Evolutionary conservation across 768 basidiomycete genomes (phyloP), one percentile per base, ranked within the genome.

Genomic region (Lactarius sanguifluus): DNA sequence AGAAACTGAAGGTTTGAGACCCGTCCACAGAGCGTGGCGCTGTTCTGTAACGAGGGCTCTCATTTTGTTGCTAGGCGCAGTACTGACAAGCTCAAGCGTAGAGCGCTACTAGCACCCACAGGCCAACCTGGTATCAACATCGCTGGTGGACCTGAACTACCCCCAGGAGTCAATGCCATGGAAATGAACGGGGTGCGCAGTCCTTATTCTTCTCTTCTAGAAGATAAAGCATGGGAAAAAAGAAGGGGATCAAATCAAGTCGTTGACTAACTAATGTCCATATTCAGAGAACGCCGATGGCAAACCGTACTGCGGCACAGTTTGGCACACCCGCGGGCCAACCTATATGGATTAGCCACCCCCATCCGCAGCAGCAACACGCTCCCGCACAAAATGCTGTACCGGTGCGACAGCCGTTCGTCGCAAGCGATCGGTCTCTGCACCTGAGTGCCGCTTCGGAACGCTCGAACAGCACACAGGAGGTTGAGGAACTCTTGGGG

Each of bases 51-150:
- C 43, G 28, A 32, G 15, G 38, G 23, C 12, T 54, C 56, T 34
- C 15, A 9, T 34, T 28, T 23, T 6, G 23, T 28, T 28, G 20
- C 10, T 64, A 93, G 92, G 79, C 78, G 50, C 90, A 92, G 71
- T 84, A 89, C n/a, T 67, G 92, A 94, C 73, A 92, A 90, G 73
- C 82, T 92, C 70, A 94, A 92, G 77, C 85, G 92, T 64, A 94
- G 86, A 71, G 84, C 90, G 16, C 81, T 94, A 20, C 84, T 94
- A 28, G 86, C 62, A 7, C 65, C 66, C 12, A 34, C 52, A 9
- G 68, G 57, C 25, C 59, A 65, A 55, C 64, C 56, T n/a, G 67
- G 63, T 60, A 59, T 59, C 25, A 63, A 59, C 28, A 60, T 58
- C 7, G 34, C 47, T 18, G 57, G 66, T 7, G 61, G 47, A 63